Evolutionary conservation across 352 stramenopile species (phyloP), one percentile per base, ranked within the genome.

Genomic region (Phytophthora chlamydospora): DNA sequence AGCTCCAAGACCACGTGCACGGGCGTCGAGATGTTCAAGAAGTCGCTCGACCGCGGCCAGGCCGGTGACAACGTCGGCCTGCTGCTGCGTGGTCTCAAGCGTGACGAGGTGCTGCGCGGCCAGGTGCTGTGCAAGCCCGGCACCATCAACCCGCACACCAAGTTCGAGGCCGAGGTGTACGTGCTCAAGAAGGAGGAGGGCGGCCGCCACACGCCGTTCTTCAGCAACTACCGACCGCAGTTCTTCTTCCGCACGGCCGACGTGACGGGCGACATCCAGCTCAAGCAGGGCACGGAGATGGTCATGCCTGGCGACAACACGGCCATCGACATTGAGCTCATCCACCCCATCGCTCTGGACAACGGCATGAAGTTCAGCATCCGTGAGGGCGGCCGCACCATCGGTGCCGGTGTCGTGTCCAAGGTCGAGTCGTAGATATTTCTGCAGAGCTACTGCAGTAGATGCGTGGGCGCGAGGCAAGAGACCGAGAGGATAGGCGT

Each of bases 1-100:
- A 73, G 59, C 38, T 59, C 61, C 44, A 85, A 85, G 65, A 80
- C 75, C 33, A 84, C 73, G 39, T 85, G 75, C 70, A 88, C 79
- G 58, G 94, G 96, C 62, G 93, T 99, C 7, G 96, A 99, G 72
- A 99, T 99, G 96, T 98, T 98, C 87, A 96, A 97, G 55, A 98
- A 98, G 77, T 75, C 90, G 10, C 79, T 99, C 21, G 91, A 98
- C 57, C 84, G 89, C 39, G 96, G 95, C 52, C 85, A 97, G 75
- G 96, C 96, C 8, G 96, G 96, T 47, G 96, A 99, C 47, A 99
- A 99, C 69, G 90, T 99, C 50, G 96, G 96, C 36, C 78, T 95
- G 19, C 71, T 99, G 47, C 78, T 98, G 31, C 89, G 95, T 75
- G 93, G 95, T 49, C 69, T 98, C 29, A 98, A 98, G 77, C 80